Percentiles rank a stretch among this genome's conserved stretches.
Conservation (phyloP, 257 asterid genomes). For the Fraxinus pennsylvanica region DNA sequence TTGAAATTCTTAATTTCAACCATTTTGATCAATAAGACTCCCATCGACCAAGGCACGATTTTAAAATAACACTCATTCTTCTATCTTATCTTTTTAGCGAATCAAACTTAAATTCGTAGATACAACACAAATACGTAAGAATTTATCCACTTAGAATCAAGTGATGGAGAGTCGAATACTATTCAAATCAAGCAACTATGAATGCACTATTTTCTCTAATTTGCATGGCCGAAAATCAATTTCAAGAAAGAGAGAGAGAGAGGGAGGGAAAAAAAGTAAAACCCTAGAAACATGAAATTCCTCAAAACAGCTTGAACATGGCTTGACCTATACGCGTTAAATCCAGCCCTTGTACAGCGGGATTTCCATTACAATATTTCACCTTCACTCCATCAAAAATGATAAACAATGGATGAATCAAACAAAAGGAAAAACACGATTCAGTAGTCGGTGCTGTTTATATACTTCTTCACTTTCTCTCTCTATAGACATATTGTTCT, state of each 20-base stretch:
- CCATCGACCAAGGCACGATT: too few species aligned
- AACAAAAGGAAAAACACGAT: neutral
- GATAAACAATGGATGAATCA: conserved; percentile 1
- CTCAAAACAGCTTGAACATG: conserved; percentile 17
- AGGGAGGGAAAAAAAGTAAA: neutral
- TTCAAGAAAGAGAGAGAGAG: neutral
- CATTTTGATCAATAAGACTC: too few species aligned
- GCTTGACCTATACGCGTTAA: conserved; percentile 44
- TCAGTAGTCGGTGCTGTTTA: conserved; percentile 35
- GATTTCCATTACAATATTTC: conserved; percentile 24
- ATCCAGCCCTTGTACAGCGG: conserved; percentile 53
- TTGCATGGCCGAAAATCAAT: neutral
- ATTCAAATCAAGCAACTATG: neutral
- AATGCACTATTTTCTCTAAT: neutral
- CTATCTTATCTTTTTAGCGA: too few species aligned
- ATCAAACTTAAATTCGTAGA: too few species aligned
- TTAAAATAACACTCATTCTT: too few species aligned
- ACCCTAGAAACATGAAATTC: neutral
- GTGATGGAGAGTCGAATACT: too few species aligned
- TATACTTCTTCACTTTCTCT: conserved; percentile 26
- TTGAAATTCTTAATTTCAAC: too few species aligned
- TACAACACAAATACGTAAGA: too few species aligned
- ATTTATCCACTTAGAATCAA: too few species aligned
- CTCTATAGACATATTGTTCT: conserved; percentile 17
- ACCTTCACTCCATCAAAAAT: conserved; percentile 23